Evolutionary conservation across 345 rosid species (phyloP).

Genomic region (Populus pruinosa): DNA sequence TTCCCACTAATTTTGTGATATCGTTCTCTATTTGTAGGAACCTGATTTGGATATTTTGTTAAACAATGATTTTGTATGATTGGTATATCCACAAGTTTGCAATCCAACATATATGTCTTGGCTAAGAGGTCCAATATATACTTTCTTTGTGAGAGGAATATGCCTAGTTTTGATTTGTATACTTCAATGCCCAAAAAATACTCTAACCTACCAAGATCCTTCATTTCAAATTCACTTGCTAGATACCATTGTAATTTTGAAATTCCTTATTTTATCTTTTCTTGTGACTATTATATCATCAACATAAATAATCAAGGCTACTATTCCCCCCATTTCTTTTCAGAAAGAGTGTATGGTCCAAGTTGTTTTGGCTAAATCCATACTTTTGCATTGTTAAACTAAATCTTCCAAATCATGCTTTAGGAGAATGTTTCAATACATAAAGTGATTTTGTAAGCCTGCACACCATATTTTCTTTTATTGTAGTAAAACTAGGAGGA

Average conservation of each 20-base stretch:
- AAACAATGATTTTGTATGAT: background rate
- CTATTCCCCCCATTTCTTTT: no score
- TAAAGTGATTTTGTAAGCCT: background rate
- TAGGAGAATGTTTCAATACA: rapidly evolving
- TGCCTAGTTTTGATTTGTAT: no score
- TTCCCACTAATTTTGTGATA: no score
- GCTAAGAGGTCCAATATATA: background rate
- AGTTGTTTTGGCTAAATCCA: no score
- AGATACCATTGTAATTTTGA: no score
- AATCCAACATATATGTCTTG: no score
- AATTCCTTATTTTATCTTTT: no score
- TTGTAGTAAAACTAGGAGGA: no score
- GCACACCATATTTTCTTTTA: no score
- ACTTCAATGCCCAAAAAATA: background rate
- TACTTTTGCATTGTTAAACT: background rate
- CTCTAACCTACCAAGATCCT: background rate
- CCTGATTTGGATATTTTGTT: rapidly evolving
- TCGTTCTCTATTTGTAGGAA: background rate
- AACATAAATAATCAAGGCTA: background rate
- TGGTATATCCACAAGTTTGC: no score
- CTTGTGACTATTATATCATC: no score
- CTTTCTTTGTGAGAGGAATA: background rate
- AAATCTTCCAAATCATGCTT: background rate
- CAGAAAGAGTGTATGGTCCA: background rate
- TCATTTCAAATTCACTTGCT: no score